A percentile compares a stretch with the other conserved stretches of the same genome.
Evolutionary conservation across 2,329 filamentous ascomycete species (phyloP).

Genomic region (Venturia pyrina): DNA sequence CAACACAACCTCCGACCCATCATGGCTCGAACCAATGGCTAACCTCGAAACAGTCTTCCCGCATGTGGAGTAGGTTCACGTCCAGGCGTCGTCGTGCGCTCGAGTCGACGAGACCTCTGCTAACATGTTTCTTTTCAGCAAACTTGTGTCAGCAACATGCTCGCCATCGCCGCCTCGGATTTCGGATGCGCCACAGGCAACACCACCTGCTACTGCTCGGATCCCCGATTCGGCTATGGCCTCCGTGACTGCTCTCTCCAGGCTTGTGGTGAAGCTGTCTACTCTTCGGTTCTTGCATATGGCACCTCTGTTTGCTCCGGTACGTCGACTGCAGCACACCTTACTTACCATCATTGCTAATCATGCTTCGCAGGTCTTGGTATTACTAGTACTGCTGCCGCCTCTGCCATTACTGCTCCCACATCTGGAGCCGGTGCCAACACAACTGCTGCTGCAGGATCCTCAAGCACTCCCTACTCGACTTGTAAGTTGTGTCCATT

Average conservation of each 20-base stretch:
- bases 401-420: constrained; percentile 13
- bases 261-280: constrained; percentile 25
- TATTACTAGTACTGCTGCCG: background rate
- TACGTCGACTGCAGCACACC: constrained; percentile 15
- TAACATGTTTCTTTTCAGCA: constrained; percentile 18
- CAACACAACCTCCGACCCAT: background rate
- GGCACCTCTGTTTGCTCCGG: constrained; percentile 25
- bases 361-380: background rate
- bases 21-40: background rate
- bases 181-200: constrained; percentile 33
- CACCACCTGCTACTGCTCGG: constrained; percentile 34
- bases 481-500: background rate
- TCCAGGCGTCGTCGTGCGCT: background rate
- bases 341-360: background rate
- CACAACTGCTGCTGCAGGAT: constrained; percentile 15
- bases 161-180: constrained; percentile 25
- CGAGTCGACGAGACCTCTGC: background rate
- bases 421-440: constrained; percentile 17
- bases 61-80: constrained; percentile 26
- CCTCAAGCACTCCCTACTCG: background rate
- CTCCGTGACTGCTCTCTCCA: constrained; percentile 38
- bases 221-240: constrained; percentile 35
- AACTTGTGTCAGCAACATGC: constrained; percentile 38
- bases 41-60: constrained; percentile 16
- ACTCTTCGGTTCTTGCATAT: constrained; percentile 23